A percentile compares a stretch with the other conserved stretches of the same genome.
Conservation (phyloP, 768 basidiomycete genomes). For the Hypholoma fasciculare region DNA sequence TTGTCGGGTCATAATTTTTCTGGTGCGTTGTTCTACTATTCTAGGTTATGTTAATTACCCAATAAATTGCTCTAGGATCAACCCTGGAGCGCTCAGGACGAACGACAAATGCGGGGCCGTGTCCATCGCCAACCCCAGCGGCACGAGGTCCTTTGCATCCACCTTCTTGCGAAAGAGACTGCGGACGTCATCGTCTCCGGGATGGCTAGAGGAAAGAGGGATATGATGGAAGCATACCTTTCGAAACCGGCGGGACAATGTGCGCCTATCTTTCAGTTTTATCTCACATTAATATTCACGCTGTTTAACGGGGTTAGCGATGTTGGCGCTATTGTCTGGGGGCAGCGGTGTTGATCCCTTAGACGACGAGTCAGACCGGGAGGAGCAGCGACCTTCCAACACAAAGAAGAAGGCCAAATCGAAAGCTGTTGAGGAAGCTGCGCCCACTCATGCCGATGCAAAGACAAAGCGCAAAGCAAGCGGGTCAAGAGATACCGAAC, state of each 20-base stretch:
- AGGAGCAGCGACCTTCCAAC: too few relatives aligned
- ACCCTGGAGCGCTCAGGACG: constrained; percentile 28
- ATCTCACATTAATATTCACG: background rate
- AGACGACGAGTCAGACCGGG: too few relatives aligned
- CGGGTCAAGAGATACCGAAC: too few relatives aligned
- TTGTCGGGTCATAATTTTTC: constrained; percentile 10
- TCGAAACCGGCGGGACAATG: constrained; percentile 5
- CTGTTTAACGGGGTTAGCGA: too few relatives aligned
- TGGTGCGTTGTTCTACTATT: constrained; percentile 6
- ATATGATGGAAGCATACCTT: constrained; percentile 26
- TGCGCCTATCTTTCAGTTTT: background rate
- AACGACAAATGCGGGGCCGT: constrained; percentile 25
- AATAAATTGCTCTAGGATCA: constrained; percentile 23
- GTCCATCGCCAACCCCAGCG: constrained; percentile 27
- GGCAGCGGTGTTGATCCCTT: too few relatives aligned
- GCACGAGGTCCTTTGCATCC: constrained; percentile 17
- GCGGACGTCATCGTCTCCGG: constrained; percentile 21
- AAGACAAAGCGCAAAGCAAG: too few relatives aligned
- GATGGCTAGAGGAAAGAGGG: constrained; percentile 21
- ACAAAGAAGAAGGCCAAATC: too few relatives aligned
- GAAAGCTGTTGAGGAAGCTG: too few relatives aligned
- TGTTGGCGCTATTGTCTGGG: too few relatives aligned
- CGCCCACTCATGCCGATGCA: too few relatives aligned
- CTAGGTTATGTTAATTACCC: too few relatives aligned
- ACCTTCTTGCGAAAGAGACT: constrained; percentile 23